A percentile compares a stretch with the other conserved stretches of the same genome.
Evolutionary conservation across 129 eudicot genomes (phyloP).

Genomic region (Helichrysum umbraculigerum): DNA sequence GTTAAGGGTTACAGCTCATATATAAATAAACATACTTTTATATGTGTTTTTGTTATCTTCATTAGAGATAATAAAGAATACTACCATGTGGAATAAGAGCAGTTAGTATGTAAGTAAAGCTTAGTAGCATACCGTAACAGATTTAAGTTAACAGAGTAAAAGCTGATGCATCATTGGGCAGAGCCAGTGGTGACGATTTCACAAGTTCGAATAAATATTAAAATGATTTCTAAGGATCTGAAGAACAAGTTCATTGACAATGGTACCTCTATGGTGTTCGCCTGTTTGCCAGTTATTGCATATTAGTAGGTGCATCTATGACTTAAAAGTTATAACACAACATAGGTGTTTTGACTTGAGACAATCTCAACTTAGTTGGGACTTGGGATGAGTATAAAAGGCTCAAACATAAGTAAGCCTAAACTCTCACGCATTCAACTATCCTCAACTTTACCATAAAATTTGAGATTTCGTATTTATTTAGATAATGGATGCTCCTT

Average conservation of each 20-base stretch:
- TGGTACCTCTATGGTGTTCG: not conserved
- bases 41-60: not conserved
- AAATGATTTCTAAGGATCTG: not conserved
- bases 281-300: not conserved
- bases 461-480: not conserved
- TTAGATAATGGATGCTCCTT: not conserved
- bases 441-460: not conserved
- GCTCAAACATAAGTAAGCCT: not conserved
- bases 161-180: too few relatives aligned
- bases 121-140: not conserved
- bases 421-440: not conserved
- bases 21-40: slow-evolving; percentile 1
- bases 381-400: not conserved
- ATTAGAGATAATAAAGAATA: too few relatives aligned
- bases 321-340: not conserved
- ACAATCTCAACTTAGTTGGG: not conserved
- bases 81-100: not conserved
- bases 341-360: not conserved
- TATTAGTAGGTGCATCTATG: not conserved
- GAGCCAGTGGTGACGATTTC: too few relatives aligned
- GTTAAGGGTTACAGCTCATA: not conserved
- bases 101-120: not conserved
- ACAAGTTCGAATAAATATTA: not conserved
- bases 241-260: not conserved
- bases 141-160: too few relatives aligned